A percentile compares a stretch with the other conserved stretches of the same genome.
These are phyloP conservation scores for Coprinopsis marcescibilis DNA, from an alignment of 768 basidiomycete genomes.

Conservation along the genomic window DNA sequence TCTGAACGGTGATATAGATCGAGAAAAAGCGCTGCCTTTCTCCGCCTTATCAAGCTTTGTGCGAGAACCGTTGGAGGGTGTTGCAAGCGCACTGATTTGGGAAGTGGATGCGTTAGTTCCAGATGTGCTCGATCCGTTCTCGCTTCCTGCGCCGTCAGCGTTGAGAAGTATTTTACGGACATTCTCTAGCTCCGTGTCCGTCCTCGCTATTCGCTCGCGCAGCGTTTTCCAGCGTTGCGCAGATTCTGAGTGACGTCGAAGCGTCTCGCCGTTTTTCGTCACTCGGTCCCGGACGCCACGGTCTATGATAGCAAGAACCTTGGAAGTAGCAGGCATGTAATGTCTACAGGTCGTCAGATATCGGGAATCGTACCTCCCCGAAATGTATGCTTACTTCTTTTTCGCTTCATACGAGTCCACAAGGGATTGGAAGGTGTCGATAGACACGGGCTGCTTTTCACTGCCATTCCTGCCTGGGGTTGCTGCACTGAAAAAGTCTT, in stretches of 20 bases:
- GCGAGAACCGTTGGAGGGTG: constrained; percentile 46
- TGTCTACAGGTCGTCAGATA: constrained; percentile 45
- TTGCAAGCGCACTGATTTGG: constrained; percentile 48
- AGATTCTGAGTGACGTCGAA: constrained; percentile 86
- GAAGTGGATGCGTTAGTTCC: constrained; percentile 24
- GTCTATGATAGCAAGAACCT: constrained; percentile 89
- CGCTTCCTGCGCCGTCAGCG: constrained; percentile 50
- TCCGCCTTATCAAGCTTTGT: constrained; percentile 35
- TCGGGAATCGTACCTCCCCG: constrained; percentile 10
- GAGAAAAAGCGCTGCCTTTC: constrained; percentile 53
- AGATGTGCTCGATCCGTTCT: constrained; percentile 66
- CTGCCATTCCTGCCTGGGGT: constrained; percentile 36
- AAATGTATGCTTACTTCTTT: constrained; percentile 58
- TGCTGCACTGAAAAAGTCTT: constrained; percentile 36
- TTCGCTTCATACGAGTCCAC: constrained; percentile 80
- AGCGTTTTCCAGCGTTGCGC: constrained; percentile 80
- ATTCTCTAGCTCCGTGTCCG: constrained; percentile 77
- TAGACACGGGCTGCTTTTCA: constrained; percentile 43
- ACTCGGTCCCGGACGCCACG: constrained; percentile 90
- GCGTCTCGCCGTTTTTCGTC: constrained; percentile 94
- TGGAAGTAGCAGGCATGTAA: constrained; percentile 90
- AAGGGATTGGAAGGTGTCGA: constrained; percentile 61
- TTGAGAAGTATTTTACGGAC: constrained; percentile 54
- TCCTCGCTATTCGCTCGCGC: constrained; percentile 71
- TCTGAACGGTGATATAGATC: constrained; percentile 76